Evolutionary conservation across 2,329 filamentous ascomycete species (phyloP).

Genomic region (Erysiphe neolycopersici): DNA sequence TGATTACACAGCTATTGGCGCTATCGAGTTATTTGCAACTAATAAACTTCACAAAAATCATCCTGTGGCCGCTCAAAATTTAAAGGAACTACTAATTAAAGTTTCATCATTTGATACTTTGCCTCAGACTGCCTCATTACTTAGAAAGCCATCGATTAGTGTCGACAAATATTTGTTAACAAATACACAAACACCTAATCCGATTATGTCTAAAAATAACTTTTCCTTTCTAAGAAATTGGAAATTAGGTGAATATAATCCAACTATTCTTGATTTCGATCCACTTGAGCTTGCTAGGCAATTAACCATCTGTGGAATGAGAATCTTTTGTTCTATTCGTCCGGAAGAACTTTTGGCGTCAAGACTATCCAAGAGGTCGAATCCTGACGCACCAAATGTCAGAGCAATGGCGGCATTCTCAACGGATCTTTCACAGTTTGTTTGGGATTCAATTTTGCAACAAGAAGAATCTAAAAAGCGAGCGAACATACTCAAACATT

Average conservation of each 20-base stretch:
- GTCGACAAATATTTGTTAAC: conserved; percentile 41
- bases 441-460: conserved; percentile 75
- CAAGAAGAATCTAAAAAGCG: conserved; percentile 82
- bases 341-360: conserved; percentile 77
- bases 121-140: conserved; percentile 38
- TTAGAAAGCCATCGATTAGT: conserved; percentile 65
- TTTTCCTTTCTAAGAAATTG: conserved; percentile 43
- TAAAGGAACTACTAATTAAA: conserved; percentile 48
- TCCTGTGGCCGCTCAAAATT: conserved; percentile 52
- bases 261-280: conserved; percentile 73
- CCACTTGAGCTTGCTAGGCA: conserved; percentile 76
- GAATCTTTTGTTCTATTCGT: conserved; percentile 71
- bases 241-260: conserved; percentile 41
- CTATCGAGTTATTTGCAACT: conserved; percentile 60
- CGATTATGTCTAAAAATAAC: conserved; percentile 52
- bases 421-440: conserved; percentile 75
- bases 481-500: conserved; percentile 78
- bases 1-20: conserved; percentile 46
- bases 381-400: conserved; percentile 60
- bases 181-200: conserved; percentile 43
- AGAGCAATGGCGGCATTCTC: conserved; percentile 82
- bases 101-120: conserved; percentile 31
- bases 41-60: conserved; percentile 39
- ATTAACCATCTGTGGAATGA: conserved; percentile 75
- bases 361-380: conserved; percentile 80